Evolutionary conservation across 371 early-diverging fungal genomes (phyloP), one percentile per base, ranked within the genome.

Genomic region (Capniomyces stellatus): DNA sequence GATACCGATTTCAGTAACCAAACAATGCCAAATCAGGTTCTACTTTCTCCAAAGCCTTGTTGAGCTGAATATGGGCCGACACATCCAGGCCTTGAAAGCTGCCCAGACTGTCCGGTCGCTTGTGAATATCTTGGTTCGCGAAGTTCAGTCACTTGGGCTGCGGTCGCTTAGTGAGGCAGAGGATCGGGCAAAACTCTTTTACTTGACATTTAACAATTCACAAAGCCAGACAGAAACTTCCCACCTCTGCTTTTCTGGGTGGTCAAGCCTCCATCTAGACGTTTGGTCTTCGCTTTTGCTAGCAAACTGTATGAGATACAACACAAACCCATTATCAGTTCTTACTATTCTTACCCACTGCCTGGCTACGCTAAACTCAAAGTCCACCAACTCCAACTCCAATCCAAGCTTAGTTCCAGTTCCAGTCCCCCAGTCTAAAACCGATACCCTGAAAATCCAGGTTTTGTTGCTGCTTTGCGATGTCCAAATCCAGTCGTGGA

Each of bases 391-490:
- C 8, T 12, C 12, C 30, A 4, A 15, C 21, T 8, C 49, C 28
- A 19, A 13, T 18, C 35, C 15, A 30, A 51, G 31, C n/a, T n/a
- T 30, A 15, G 6, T 35, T 10, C 35, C 6, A 35, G 10, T 35
- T 15, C 35, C 6, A 35, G 15, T 35, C 6, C 15, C 35, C 35
- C 6, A 35, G 10, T 10, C 35, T 12, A 29, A 2, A 30, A 35
- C 4, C 6, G 4, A 2, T 23, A 6, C 46, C 13, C 51, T 58
- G 27, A 61, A 61, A 52, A 27, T 64, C n/a, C 48, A 59, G 12
- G 54, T 58, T 19, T 51, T 58, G 51, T 52, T 67, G 24, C 54
- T 54, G 24, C 30, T 51, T 1, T 61, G 52, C 0, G 67, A 67
- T 35, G 22, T 35, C n/a, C 49, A 46, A 1, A 19, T 67, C 12